Percentiles rank a stretch among this genome's conserved stretches.
phyloP scores from a whole-genome alignment of 306 rosid genomes.

The Ziziphus jujuba region DNA sequence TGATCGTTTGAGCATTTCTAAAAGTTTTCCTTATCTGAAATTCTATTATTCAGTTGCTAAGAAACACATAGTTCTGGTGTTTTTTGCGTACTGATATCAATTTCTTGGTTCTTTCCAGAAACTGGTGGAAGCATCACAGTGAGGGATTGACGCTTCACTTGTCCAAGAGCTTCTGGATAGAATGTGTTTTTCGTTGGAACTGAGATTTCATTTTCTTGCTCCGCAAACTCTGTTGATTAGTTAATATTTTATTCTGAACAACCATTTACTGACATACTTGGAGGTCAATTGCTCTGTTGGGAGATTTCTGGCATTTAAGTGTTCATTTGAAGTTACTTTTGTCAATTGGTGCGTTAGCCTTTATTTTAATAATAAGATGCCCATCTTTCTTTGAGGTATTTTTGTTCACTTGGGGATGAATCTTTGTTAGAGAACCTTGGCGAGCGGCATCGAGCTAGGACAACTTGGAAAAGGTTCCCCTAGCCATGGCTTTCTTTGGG shows the following conservation, averaged over 20 bases:
- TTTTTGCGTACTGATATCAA: constrained; percentile 24
- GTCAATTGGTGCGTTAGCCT: constrained; percentile 8
- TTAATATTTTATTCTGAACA: constrained; percentile 33
- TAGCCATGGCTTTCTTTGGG: too few relatives aligned
- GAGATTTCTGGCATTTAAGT: constrained; percentile 16
- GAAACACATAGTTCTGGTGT: constrained; percentile 1
- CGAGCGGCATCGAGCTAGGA: too few relatives aligned
- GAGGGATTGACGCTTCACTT: constrained; percentile 35
- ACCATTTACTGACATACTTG: constrained; percentile 24
- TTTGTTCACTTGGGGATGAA: not conserved
- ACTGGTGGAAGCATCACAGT: constrained; percentile 51
- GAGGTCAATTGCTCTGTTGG: constrained; percentile 28
- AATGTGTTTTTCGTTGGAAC: constrained; percentile 42
- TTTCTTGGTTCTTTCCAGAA: constrained; percentile 47
- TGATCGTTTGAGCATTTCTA: not conserved
- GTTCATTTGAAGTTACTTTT: constrained; percentile 20
- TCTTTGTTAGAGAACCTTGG: too few relatives aligned
- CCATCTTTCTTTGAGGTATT: not conserved
- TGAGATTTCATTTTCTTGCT: constrained; percentile 30
- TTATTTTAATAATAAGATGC: constrained; percentile 14
- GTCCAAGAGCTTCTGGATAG: constrained; percentile 36
- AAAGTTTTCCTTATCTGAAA: not conserved
- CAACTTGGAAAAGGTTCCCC: too few relatives aligned
- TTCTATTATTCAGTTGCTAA: not conserved
- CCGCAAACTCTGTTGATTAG: constrained; percentile 35